Base-by-base conservation (phyloP, 139 green algal genomes). In the Asterochloris erici region DNA sequence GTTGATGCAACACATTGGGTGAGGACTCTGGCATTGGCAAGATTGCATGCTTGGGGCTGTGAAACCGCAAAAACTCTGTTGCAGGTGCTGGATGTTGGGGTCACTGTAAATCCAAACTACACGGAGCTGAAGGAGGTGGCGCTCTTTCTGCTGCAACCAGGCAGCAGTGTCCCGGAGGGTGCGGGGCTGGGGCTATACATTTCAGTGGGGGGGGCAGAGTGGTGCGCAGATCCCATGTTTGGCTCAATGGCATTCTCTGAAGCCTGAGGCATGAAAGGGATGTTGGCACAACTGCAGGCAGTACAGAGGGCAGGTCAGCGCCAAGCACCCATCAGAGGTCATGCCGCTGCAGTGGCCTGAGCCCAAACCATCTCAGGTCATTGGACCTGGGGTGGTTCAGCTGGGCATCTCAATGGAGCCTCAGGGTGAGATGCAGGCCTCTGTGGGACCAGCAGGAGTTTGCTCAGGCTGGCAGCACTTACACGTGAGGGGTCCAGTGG, bases 1-100 rank as follows among this genome's bases (percentile, higher is more conserved):
- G 66, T 84, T 14, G 83, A 88, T n/a, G 21, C 82, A 1, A 88
- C 74, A 9, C 85, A 88, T 24, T 87, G 84, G 84, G 84, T 86
- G 11, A 24, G 71, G 23, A 38, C n/a, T 11, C 23, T 77, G 66
- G 14, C 16, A 10, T 19, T 29, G 23, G 23, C 14, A 71, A 21
- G 19, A 71, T 71, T 71, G 17, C 66, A 21, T 71, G 66, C 66
- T 23, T 23, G 66, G 21, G 19, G 6, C 2, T 47, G 71, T 11
- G 71, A 77, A 19, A 1, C 26, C 6, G 10, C 21, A 9, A 54
- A 9, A 77, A 9, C 66, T 26, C 19, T 28, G 24, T 2, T 29
- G 23, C 71, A 77, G 24, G 84, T 81, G 64, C 11, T 78, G 27
- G 21, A 77, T 19, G 78, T 75, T 27, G 63, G 12, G 11, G n/a